phyloP scores from a whole-genome alignment of 495 filamentous ascomycete genomes.

The Penicillium samsonianum region DNA sequence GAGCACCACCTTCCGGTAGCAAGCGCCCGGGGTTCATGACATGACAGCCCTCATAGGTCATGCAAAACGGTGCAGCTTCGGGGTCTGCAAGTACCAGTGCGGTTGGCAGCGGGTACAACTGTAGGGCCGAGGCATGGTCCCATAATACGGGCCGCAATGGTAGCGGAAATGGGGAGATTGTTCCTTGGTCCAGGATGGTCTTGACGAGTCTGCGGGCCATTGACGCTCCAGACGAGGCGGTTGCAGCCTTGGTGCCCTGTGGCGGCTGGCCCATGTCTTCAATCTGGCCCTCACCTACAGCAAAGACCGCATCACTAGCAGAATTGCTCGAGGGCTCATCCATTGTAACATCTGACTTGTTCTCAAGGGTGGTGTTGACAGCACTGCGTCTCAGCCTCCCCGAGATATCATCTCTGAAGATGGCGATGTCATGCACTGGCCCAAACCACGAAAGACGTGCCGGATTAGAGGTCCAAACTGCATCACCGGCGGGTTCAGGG shows the following conservation, averaged over 20 bases:
- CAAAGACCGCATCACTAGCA: constrained; percentile 11
- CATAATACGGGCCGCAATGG: constrained; percentile 77
- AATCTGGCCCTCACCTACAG: constrained; percentile 6
- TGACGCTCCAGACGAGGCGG: constrained; percentile 49
- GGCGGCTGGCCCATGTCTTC: constrained; percentile 18
- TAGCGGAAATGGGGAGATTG: constrained; percentile 81
- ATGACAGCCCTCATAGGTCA: constrained; percentile 93
- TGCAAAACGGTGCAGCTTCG: constrained; percentile 73
- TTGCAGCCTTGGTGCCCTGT: constrained; percentile 22
- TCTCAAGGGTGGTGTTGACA: constrained; percentile 52
- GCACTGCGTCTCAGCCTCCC: constrained; percentile 72
- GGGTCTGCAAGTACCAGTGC: constrained; percentile 79
- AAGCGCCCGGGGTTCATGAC: constrained; percentile 91
- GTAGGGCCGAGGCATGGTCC: constrained; percentile 74
- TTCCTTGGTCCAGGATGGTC: constrained; percentile 89
- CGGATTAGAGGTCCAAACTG: constrained; percentile 87
- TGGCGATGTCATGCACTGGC: constrained; percentile 76
- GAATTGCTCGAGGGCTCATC: neutral
- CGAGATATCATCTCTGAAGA: constrained; percentile 84
- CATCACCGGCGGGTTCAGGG: constrained; percentile 61
- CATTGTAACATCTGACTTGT: constrained; percentile 16
- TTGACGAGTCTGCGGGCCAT: constrained; percentile 84
- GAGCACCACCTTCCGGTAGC: constrained; percentile 60
- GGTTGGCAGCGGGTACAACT: constrained; percentile 86
- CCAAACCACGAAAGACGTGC: constrained; percentile 79